Conservation (phyloP, 139 green algal genomes). For the Edaphochlamys debaryana region DNA sequence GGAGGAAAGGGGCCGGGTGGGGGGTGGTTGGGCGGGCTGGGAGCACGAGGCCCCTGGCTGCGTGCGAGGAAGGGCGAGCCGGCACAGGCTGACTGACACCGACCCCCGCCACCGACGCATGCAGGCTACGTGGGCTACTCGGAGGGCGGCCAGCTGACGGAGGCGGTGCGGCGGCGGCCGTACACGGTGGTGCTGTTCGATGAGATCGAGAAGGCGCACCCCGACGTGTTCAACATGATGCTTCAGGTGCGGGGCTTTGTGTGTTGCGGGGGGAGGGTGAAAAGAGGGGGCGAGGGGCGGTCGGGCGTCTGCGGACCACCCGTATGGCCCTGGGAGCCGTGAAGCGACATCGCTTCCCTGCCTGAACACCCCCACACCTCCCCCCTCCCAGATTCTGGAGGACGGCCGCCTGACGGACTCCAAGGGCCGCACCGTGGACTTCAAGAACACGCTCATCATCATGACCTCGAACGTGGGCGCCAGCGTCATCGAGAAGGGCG, state of each 20-base stretch:
- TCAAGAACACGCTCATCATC: constrained; percentile 99
- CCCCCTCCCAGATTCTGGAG: constrained; percentile 85
- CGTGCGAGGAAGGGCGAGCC: too few relatives aligned
- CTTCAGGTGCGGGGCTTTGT: constrained; percentile 78
- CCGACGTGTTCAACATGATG: constrained; percentile 99
- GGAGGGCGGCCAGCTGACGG: constrained; percentile 98
- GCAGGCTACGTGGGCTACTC: constrained; percentile 98
- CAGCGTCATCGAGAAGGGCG: constrained; percentile 95
- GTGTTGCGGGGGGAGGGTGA: not conserved
- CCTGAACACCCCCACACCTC: not conserved
- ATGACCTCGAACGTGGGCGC: constrained; percentile 99
- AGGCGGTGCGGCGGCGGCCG: constrained; percentile 93
- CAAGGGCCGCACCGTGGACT: constrained; percentile 97
- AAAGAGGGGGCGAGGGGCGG: too few relatives aligned
- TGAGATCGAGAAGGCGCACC: constrained; percentile 99
- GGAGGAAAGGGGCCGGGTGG: too few relatives aligned
- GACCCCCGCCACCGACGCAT: too few relatives aligned
- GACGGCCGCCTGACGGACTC: constrained; percentile 91
- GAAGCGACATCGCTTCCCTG: too few relatives aligned
- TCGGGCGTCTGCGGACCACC: not conserved
- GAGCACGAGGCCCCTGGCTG: too few relatives aligned
- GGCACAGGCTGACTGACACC: too few relatives aligned
- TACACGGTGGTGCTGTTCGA: constrained; percentile 99
- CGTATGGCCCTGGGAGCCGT: too few relatives aligned
- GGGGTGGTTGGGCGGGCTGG: not conserved